Conservation (phyloP, 2,329 filamentous ascomycete genomes). For the Ophiostoma novo-ulmi region DNA sequence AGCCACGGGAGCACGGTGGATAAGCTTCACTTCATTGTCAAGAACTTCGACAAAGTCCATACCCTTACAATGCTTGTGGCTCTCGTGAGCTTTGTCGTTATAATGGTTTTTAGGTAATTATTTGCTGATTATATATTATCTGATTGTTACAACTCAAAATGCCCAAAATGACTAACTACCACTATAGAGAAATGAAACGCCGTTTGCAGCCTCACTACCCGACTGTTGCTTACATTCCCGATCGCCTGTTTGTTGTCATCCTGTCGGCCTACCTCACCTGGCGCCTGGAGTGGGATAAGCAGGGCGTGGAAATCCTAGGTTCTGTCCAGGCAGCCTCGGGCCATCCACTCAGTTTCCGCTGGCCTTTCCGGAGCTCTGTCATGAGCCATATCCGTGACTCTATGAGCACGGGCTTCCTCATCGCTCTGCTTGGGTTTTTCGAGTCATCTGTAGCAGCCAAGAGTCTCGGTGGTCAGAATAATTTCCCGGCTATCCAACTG, state of each 20-base stretch:
- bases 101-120: slow-evolving; percentile 76
- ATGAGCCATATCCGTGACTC: slow-evolving; percentile 79
- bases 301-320: slow-evolving; percentile 79
- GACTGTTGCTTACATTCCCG: slow-evolving; percentile 79
- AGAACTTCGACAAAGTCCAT: slow-evolving; percentile 63
- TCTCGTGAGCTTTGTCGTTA: slow-evolving; percentile 73
- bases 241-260: slow-evolving; percentile 85
- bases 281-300: slow-evolving; percentile 68
- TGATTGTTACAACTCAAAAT: background rate
- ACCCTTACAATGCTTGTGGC: slow-evolving; percentile 71
- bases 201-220: slow-evolving; percentile 73
- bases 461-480: slow-evolving; percentile 65
- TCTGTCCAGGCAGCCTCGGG: slow-evolving; percentile 69
- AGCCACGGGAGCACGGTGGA: slow-evolving; percentile 80
- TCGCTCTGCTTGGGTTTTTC: slow-evolving; percentile 95
- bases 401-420: slow-evolving; percentile 87
- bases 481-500: slow-evolving; percentile 72
- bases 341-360: slow-evolving; percentile 72
- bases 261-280: slow-evolving; percentile 76
- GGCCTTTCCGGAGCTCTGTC: slow-evolving; percentile 72
- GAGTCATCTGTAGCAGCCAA: slow-evolving; percentile 96
- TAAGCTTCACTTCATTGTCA: slow-evolving; percentile 74
- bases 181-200: slow-evolving; percentile 70
- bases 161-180: slow-evolving; percentile 4
- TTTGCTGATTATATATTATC: background rate